Evolutionary conservation across 805 yeast genomes (phyloP), one percentile per base, ranked within the genome.

Genomic region (Wickerhamomyces chaumierensis): DNA sequence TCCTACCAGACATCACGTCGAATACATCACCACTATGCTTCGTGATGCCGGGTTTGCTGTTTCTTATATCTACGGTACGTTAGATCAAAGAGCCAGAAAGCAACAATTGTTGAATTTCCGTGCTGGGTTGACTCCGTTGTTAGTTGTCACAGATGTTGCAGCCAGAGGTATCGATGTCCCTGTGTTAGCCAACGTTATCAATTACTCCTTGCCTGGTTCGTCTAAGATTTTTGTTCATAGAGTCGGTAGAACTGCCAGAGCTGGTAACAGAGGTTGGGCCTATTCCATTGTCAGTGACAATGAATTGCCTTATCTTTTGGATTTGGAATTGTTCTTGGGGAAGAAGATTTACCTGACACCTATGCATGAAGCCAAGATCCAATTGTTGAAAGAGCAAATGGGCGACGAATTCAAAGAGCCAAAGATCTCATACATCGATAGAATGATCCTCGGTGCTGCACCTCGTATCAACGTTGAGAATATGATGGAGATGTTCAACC

Each of bases 121-220:
- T 50, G 66, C 79, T 2, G 98, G 96, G 1, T 65, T 82, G 35
- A 77, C 96, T 4, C 76, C 83, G 23, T 58, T 92, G n/a, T 61
- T 92, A 57, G 96, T 92, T 9, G 99, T 92, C 39, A 92, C 98
- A 1, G 98, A 92, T 67, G 97, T 85, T 46, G 95, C 95, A 19
- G 98, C 98, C 2, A 80, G 98, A 68, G 98, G 98, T 78, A 87
- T 92, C 44, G 99, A 94, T 75, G 85, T 92, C 47, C 98, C 98
- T 0, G 78, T 92, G 40, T 71, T 92, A 55, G 95, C 97, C 6
- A 88, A 94, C 55, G 99, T 92, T 38, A 72, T 92, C 48, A 92
- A 92, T 58, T 92, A 74, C 60, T 77, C 95, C 1, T 68, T 92
- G 43, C 97, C 97, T 11, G 81, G 86, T 1, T 80, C 94, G 2